These are phyloP conservation scores for Podila epicladia DNA, from an alignment of 192 early-diverging fungal genomes.

Conservation along the genomic window DNA sequence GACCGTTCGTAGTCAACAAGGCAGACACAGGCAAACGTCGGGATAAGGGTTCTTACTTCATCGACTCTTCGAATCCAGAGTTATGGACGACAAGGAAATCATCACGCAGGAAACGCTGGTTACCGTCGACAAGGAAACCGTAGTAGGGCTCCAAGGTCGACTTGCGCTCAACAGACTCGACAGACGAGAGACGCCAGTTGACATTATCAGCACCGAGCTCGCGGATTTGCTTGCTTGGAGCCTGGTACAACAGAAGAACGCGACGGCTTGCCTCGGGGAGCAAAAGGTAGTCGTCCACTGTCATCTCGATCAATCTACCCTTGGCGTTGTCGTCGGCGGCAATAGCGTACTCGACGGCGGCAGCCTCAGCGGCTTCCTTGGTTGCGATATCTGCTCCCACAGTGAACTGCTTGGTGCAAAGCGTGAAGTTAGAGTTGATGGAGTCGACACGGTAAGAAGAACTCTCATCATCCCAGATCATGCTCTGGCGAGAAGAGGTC, in stretches of 20 bases:
- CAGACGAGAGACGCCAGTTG: slow-evolving; percentile 13
- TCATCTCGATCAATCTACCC: slow-evolving; percentile 21
- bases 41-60: slow-evolving; percentile 67
- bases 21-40: too few species aligned
- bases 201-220: background rate
- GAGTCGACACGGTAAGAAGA: slow-evolving; percentile 7
- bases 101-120: slow-evolving; percentile 62
- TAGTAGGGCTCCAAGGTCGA: slow-evolving; percentile 42
- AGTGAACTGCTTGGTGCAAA: slow-evolving; percentile 15
- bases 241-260: slow-evolving; percentile 6
- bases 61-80: slow-evolving; percentile 81
- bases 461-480: slow-evolving; percentile 12
- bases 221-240: background rate
- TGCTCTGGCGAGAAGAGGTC: slow-evolving; percentile 7
- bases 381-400: background rate
- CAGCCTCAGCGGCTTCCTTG: slow-evolving; percentile 7
- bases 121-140: slow-evolving; percentile 63
- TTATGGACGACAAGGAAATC: slow-evolving; percentile 36
- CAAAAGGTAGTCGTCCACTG: slow-evolving; percentile 22
- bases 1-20: too few species aligned
- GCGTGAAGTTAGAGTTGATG: background rate
- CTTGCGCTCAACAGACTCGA: slow-evolving; percentile 17
- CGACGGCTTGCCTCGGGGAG: slow-evolving; percentile 10
- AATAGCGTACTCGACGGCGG: slow-evolving; percentile 7
- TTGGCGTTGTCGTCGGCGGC: background rate